Evolutionary conservation across 768 basidiomycete species (phyloP), one percentile per base, ranked within the genome.

Genomic region (Dacryopinax primogenitus): DNA sequence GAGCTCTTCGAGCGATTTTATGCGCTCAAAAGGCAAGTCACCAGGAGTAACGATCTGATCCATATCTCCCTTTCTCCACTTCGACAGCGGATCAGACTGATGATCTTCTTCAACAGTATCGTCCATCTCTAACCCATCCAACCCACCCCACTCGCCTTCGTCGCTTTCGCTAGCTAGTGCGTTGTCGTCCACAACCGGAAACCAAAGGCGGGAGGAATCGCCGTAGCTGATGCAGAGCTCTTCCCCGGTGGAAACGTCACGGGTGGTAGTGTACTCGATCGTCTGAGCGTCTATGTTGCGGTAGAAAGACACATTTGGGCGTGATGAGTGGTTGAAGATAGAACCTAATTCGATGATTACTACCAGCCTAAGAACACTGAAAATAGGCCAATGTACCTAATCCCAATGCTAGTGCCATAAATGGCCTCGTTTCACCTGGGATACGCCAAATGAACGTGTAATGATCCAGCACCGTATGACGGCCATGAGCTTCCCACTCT

Each of bases 211-310:
- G 66, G 58, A 67, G 23, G 64, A 37, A 62, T 82, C 82, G 1
- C 84, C 87, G 70, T 90, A 88, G 71, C 82, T 88, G 66, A 92
- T 90, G 70, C 84, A 88, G 13, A 91, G 79, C 72, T 93, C 90
- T 69, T 92, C 88, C 32, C 79, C 84, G 1, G 77, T 71, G 16
- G 78, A 66, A 33, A 92, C 75, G 26, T 77, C 71, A 4, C 83
- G 81, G 3, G 76, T 74, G 0, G 88, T 83, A 0, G 77, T 79
- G 70, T 85, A 91, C 65, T 76, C 77, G 67, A 91, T 88, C 9
- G 83, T 82, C 66, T 86, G 82, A 0, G 77, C 80, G 0, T 73
- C 66, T 0, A 74, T 66, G 66, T 89, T 83, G 16, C 86, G 72
- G 0, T 76, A 75, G 73, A 83, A 90, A 0, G 85, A 83, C 18